Percentiles rank a stretch among this genome's conserved stretches.
These are phyloP conservation scores for Phaeosphaeria sp. DNA, from an alignment of 2,329 filamentous ascomycete species.

Conservation along the genomic window DNA sequence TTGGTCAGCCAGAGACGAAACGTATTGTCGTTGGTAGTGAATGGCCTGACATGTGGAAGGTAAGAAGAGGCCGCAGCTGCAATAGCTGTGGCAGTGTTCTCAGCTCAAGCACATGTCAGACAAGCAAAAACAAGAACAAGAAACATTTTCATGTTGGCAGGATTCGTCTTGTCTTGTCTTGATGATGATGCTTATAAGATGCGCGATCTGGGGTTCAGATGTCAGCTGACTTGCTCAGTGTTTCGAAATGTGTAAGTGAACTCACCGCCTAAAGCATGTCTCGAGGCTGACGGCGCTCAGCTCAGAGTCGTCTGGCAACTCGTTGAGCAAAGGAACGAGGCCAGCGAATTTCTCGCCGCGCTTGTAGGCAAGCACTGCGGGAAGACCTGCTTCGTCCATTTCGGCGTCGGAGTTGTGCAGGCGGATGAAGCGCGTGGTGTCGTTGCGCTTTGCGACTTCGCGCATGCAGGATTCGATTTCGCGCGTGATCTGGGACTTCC, in stretches of 20 bases:
- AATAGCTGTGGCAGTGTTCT: no score
- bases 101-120: no score
- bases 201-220: constrained; percentile 27
- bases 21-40: not conserved
- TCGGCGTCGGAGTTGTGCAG: constrained; percentile 91
- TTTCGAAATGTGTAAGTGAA: constrained; percentile 3
- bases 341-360: constrained; percentile 91
- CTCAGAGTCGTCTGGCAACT: constrained; percentile 71
- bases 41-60: not conserved
- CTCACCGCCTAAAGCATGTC: constrained; percentile 59
- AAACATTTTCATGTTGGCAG: no score
- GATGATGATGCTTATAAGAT: constrained; percentile 32
- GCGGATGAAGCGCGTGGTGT: constrained; percentile 83
- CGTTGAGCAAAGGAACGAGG: constrained; percentile 82
- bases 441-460: constrained; percentile 74
- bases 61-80: no score
- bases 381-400: constrained; percentile 87
- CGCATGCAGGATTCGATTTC: constrained; percentile 80
- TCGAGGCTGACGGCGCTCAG: constrained; percentile 62
- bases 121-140: no score
- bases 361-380: constrained; percentile 86
- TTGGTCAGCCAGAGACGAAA: no score
- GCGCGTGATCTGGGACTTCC: constrained; percentile 76
- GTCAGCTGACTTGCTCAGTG: constrained; percentile 32
- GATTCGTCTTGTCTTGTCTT: no score